Evolutionary conservation across 305 asterid species (phyloP).

Genomic region (Fraxinus albicans): DNA sequence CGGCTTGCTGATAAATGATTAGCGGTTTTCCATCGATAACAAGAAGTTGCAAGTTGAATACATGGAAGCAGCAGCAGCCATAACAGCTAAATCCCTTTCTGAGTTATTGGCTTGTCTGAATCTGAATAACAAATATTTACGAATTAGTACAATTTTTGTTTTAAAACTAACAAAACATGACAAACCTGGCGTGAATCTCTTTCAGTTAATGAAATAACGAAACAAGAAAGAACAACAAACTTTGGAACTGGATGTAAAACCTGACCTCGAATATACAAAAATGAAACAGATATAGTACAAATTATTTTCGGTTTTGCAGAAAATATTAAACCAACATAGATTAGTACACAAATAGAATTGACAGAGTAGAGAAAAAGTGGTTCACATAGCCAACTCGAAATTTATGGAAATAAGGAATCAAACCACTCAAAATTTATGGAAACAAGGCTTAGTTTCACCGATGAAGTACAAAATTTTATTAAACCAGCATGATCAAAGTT

Average conservation of each 20-base stretch:
- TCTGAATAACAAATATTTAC: constrained; percentile 38
- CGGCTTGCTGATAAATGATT: constrained; percentile 19
- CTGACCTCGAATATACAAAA: background rate
- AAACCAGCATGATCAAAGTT: background rate
- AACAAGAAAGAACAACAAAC: background rate
- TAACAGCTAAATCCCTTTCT: constrained; percentile 64
- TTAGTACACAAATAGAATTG: background rate
- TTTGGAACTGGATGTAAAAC: background rate
- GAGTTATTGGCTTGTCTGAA: constrained; percentile 36
- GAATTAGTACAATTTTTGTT: background rate
- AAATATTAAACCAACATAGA: background rate
- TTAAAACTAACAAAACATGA: background rate
- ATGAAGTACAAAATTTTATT: background rate
- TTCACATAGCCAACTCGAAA: background rate
- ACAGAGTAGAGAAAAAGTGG: background rate
- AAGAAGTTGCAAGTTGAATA: constrained; percentile 87
- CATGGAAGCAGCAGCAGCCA: constrained; percentile 93
- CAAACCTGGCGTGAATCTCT: background rate
- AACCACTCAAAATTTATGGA: background rate
- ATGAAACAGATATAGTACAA: background rate
- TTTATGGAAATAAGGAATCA: background rate
- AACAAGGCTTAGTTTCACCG: background rate
- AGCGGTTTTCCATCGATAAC: constrained; percentile 57
- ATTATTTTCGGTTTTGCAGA: background rate
- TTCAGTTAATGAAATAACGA: background rate